Evolutionary conservation across 2,329 filamentous ascomycete genomes (phyloP).

Genomic region (Botrytis fabae): DNA sequence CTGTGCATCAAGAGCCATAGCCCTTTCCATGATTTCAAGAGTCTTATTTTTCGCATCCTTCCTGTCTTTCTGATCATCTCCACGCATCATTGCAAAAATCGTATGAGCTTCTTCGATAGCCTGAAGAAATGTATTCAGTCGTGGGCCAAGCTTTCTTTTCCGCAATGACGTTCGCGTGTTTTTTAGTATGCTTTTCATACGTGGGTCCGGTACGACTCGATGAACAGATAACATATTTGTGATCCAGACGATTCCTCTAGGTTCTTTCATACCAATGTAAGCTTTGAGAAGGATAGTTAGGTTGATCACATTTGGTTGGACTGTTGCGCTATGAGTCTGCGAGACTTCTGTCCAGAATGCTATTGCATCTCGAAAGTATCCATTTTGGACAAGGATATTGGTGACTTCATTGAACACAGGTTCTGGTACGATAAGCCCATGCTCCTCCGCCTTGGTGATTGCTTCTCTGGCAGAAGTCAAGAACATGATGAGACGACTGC

Average conservation of each 20-base stretch:
- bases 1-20: slow-evolving; percentile 30
- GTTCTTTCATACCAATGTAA: slow-evolving; percentile 34
- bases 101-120: slow-evolving; percentile 26
- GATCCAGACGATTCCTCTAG: slow-evolving; percentile 36
- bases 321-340: slow-evolving; percentile 24
- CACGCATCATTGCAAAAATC: slow-evolving; percentile 26
- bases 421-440: slow-evolving; percentile 31
- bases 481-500: slow-evolving; percentile 11
- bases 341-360: slow-evolving; percentile 37
- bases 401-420: slow-evolving; percentile 35
- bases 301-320: slow-evolving; percentile 28
- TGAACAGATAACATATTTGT: slow-evolving; percentile 32
- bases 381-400: slow-evolving; percentile 32
- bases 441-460: slow-evolving; percentile 30
- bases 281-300: slow-evolving; percentile 37
- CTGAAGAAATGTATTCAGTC: slow-evolving; percentile 20
- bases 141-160: background rate
- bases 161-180: slow-evolving; percentile 1
- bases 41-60: slow-evolving; percentile 29
- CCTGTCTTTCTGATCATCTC: slow-evolving; percentile 17
- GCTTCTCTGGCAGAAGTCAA: slow-evolving; percentile 24
- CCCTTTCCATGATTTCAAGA: slow-evolving; percentile 35
- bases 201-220: slow-evolving; percentile 32
- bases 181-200: slow-evolving; percentile 31
- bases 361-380: slow-evolving; percentile 31